Base-by-base conservation (phyloP, 1,139 yeast genomes). In the Arxiozyma heterogenica region DNA sequence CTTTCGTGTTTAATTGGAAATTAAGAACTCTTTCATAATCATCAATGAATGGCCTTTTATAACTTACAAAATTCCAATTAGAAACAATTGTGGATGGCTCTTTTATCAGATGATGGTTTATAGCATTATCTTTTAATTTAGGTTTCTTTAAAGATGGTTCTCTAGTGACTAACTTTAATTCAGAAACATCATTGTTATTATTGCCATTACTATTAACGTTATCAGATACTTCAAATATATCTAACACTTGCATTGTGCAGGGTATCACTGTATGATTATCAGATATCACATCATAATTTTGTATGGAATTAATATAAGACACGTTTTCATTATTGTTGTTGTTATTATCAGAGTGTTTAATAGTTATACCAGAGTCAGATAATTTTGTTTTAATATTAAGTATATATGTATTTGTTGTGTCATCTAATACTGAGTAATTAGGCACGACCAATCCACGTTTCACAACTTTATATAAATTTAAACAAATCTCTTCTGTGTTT, bases 1-100 rank as follows among this genome's bases (percentile, higher is more conserved):
- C 66, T 17, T 55, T 65, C 44, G 62, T 64, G 53, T 77, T 76
- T 17, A 84, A 67, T 64, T 87, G 90, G 46, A 86, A 66, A 1
- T 83, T 69, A 54, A 87, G 69, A 25, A 73, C 77, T 49, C 91
- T 68, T 0, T 75, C 72, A 51, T 72, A 73, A 1, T 71, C 71
- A 61, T 80, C 84, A 7, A 83, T 69, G 63, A 68, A 80, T 0
- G 93, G 93, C 50, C 94, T 73, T 50, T 76, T 72, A 65, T 86
- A 86, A 2, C 58, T 50, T 4, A 61, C 49, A 48, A 70, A 63
- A 12, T 64, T 53, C 64, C 67, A 61, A 8, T 41, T 34, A 8
- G 41, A 17, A 17, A 18, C 20, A 27, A 18, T 21, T n/a, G n/a
- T 17, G 27, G 42, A 18, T 22, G 22, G 12, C 41, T 30, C 42